Evolutionary conservation across 164 flowering plant species (phyloP), one percentile per base, ranked within the genome.

Genomic region (Buxus sempervirens): DNA sequence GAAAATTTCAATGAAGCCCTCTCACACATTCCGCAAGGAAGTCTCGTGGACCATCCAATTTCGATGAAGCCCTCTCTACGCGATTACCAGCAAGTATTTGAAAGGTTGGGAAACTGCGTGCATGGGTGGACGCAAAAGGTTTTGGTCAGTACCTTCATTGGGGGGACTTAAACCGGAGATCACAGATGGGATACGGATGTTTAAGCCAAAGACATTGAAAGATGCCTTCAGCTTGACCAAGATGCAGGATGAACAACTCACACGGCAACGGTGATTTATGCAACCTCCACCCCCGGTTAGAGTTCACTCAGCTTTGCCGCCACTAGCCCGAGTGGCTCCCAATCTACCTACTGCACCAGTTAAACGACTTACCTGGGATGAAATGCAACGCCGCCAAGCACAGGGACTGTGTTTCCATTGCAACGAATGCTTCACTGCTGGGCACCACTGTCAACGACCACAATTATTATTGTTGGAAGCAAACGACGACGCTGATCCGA

Each of bases 1-100:
- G 70, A 67, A 38, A 53, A 67, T 23, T 56, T 56, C 12, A 62
- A 57, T 32, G 70, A 67, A 22, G 70, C 70, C 1, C 54, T 36
- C 13, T 22, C 62, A 14, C 23, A 9, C 27, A 38, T 67, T n/a
- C 0, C 18, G 36, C 54, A 67, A n/a, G 19, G 10, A 6, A 62
- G 70, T n/a, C n/a, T n/a, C n/a, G n/a, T n/a, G n/a, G n/a, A n/a
- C n/a, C n/a, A n/a, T n/a, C n/a, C n/a, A n/a, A n/a, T n/a, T n/a
- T n/a, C n/a, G n/a, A n/a, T n/a, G n/a, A n/a, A n/a, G n/a, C n/a
- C n/a, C 23, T 27, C 54, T 15, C 19, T 67, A 19, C 28, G 62
- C 2, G 70, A 67, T 5, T 57, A 58, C 62, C 62, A 56, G 20
- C 26, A n/a, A 23, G 62, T 56, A n/a, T 56, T 56, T 38, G 70